Conservation (phyloP, 305 asterid genomes). For the Solanum hybrid region DNA sequence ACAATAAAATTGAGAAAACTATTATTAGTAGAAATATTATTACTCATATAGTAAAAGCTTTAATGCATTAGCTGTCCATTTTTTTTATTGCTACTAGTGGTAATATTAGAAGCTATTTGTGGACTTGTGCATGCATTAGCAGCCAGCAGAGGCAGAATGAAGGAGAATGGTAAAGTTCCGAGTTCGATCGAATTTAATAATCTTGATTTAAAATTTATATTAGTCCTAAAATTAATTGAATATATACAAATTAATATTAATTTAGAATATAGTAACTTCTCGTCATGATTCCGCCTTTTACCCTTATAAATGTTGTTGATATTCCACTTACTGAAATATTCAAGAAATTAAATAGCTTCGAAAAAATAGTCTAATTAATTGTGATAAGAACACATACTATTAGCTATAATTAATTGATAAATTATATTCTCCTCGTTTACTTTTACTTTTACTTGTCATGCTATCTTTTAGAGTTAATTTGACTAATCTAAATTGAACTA, state of each 20-base stretch:
- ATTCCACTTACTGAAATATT: background rate
- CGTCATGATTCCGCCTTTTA: background rate
- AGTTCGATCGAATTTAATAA: background rate
- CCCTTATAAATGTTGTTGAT: background rate
- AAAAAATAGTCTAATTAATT: background rate
- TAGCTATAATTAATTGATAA: background rate
- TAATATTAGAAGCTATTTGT: background rate
- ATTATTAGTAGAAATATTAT: background rate
- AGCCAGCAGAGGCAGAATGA: background rate
- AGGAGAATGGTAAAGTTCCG: background rate
- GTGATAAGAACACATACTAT: background rate
- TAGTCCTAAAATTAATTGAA: background rate
- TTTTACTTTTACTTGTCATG: background rate
- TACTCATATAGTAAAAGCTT: background rate
- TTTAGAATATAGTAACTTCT: background rate
- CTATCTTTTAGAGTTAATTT: background rate
- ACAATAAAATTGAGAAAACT: background rate
- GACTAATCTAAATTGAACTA: background rate
- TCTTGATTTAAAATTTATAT: background rate
- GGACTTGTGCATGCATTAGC: background rate
- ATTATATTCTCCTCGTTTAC: background rate
- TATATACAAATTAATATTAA: background rate
- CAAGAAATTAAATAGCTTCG: background rate
- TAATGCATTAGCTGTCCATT: background rate
- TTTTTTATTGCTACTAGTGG: background rate